A percentile compares a stretch with the other conserved stretches of the same genome.
Conservation (phyloP, 495 filamentous ascomycete genomes). For the Penicillium canescens region DNA sequence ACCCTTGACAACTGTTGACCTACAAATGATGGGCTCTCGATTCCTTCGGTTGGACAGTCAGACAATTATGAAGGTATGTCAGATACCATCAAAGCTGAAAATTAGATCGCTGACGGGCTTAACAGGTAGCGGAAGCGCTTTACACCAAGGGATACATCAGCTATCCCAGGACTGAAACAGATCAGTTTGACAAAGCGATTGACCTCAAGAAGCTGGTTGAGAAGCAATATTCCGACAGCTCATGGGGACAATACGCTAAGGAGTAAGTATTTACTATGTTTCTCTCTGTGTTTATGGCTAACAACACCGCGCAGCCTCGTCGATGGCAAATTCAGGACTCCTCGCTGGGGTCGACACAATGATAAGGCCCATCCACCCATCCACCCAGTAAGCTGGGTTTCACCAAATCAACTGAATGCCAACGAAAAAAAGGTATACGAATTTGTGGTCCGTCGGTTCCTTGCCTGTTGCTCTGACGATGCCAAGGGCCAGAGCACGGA, state of each 20-base stretch:
- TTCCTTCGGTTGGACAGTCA: slow-evolving; percentile 86
- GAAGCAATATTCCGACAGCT: slow-evolving; percentile 73
- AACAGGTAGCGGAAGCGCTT: slow-evolving; percentile 73
- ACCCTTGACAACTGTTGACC: slow-evolving; percentile 93
- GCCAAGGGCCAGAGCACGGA: slow-evolving; percentile 82
- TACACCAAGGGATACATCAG: slow-evolving; percentile 96
- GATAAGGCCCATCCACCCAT: slow-evolving; percentile 98
- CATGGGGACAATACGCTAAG: slow-evolving; percentile 84
- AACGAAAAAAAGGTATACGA: slow-evolving; percentile 84
- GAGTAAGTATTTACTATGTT: slow-evolving; percentile 32
- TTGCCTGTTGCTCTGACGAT: slow-evolving; percentile 95
- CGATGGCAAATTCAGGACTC: slow-evolving; percentile 76
- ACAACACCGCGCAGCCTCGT: slow-evolving; percentile 52
- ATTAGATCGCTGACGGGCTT: slow-evolving; percentile 8
- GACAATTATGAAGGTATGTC: slow-evolving; percentile 71
- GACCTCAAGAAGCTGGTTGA: slow-evolving; percentile 77
- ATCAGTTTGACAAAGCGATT: slow-evolving; percentile 91
- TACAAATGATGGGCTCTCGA: slow-evolving; percentile 92
- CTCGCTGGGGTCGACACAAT: slow-evolving; percentile 81
- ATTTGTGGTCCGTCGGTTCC: slow-evolving; percentile 89
- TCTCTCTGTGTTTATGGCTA: slow-evolving; percentile 1
- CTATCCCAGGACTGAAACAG: slow-evolving; percentile 96
- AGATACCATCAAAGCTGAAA: background rate
- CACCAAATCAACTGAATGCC: slow-evolving; percentile 56
- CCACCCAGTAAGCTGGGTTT: slow-evolving; percentile 83